Conservation (phyloP, 352 stramenopile genomes). For the Phytophthora cactorum region DNA sequence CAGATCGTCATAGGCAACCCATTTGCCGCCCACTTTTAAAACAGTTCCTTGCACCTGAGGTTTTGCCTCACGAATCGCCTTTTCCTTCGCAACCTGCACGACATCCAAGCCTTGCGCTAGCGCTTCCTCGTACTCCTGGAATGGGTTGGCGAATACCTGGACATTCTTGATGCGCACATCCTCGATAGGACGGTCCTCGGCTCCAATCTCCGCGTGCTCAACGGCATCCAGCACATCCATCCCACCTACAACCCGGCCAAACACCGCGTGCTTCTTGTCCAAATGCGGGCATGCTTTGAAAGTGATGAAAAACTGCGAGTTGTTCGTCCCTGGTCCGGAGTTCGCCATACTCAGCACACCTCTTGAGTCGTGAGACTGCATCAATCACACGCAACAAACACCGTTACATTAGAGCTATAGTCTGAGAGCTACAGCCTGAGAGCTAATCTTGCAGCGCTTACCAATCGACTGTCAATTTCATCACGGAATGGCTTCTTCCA, state of each 20-base stretch:
- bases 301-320: slow-evolving; percentile 99
- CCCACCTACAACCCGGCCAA: slow-evolving; percentile 95
- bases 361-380: slow-evolving; percentile 80
- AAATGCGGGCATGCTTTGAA: slow-evolving; percentile 96
- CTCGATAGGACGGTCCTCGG: slow-evolving; percentile 83
- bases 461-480: slow-evolving; percentile 97
- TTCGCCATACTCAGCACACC: slow-evolving; percentile 98
- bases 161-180: slow-evolving; percentile 82
- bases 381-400: slow-evolving; percentile 16
- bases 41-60: slow-evolving; percentile 69
- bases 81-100: slow-evolving; percentile 58
- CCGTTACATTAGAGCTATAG: slow-evolving; percentile 10
- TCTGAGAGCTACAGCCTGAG: neutral
- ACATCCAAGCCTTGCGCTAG: slow-evolving; percentile 62
- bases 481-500: slow-evolving; percentile 96
- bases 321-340: slow-evolving; percentile 94
- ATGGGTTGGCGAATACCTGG: slow-evolving; percentile 91
- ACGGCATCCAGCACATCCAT: slow-evolving; percentile 86
- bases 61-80: slow-evolving; percentile 53
- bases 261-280: slow-evolving; percentile 98
- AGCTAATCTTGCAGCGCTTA: slow-evolving; percentile 22
- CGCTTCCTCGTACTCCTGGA: slow-evolving; percentile 85
- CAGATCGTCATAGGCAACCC: slow-evolving; percentile 80
- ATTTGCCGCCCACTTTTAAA: slow-evolving; percentile 80
- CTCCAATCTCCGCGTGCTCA: slow-evolving; percentile 76